Conservation (phyloP, 2,329 filamentous ascomycete species). For the Scolecobasidium constrictum region DNA sequence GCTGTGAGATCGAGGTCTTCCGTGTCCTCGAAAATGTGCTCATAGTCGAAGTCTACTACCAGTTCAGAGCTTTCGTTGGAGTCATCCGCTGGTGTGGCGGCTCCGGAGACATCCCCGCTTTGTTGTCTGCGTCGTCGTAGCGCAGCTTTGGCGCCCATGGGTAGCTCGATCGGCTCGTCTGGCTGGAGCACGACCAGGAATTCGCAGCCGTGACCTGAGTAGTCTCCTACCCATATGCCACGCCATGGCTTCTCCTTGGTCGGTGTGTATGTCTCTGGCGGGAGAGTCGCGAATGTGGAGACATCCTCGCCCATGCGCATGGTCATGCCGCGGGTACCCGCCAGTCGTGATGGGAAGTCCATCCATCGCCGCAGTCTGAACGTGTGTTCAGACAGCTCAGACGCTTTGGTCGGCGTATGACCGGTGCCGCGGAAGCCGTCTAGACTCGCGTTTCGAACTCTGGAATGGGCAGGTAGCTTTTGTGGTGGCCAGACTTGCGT, state of each 20-base stretch:
- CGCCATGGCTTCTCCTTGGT: constrained; percentile 71
- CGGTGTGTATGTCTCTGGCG: constrained; percentile 66
- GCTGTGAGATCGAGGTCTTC: not conserved
- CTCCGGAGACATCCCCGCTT: constrained; percentile 12
- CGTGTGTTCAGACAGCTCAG: constrained; percentile 54
- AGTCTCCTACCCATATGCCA: constrained; percentile 89
- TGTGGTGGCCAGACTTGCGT: constrained; percentile 61
- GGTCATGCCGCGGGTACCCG: constrained; percentile 18
- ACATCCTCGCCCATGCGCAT: constrained; percentile 41
- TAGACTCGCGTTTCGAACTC: constrained; percentile 41
- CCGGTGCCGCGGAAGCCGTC: constrained; percentile 31
- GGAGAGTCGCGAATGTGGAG: constrained; percentile 60
- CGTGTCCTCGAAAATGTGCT: not conserved
- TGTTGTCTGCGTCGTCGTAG: constrained; percentile 13
- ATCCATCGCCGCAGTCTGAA: constrained; percentile 68
- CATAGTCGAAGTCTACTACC: not conserved
- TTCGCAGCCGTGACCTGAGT: constrained; percentile 78
- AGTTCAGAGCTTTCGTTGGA: not conserved
- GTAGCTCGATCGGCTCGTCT: constrained; percentile 29
- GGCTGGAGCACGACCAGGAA: constrained; percentile 75
- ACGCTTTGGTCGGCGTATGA: constrained; percentile 40
- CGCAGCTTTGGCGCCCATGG: constrained; percentile 6
- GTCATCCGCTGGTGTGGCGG: not conserved
- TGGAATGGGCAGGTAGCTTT: constrained; percentile 52
- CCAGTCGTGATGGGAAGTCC: constrained; percentile 40